These are phyloP conservation scores for Globomyces pollinis-pini DNA, from an alignment of 192 early-diverging fungal genomes.

Conservation along the genomic window DNA sequence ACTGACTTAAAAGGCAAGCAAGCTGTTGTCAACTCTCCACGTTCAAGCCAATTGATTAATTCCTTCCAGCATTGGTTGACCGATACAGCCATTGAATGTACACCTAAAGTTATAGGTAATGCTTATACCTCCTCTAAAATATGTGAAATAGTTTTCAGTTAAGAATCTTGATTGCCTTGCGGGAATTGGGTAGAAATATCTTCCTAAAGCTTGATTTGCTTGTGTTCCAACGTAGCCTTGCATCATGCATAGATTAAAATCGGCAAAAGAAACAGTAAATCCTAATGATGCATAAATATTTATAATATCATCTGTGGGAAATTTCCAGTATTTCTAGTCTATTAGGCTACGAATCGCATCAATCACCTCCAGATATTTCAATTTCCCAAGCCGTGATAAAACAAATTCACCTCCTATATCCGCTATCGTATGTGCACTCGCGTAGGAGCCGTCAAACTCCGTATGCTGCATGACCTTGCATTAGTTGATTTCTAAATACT, in stretches of 20 bases:
- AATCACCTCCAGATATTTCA: conserved; percentile 1
- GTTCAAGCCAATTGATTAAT: conserved; percentile 36
- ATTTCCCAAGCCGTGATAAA: conserved; percentile 36
- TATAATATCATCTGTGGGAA: conserved; percentile 57
- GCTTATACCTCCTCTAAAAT: conserved; percentile 71
- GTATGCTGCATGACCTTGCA: conserved; percentile 28
- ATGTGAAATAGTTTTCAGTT: conserved; percentile 60
- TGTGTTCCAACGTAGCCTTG: conserved; percentile 53
- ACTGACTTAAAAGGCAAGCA: no score
- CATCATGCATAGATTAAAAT: conserved; percentile 47
- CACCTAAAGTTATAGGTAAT: no score
- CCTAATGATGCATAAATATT: conserved; percentile 52
- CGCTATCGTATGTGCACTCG: conserved; percentile 45
- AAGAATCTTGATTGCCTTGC: conserved; percentile 64
- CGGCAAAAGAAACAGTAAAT: conserved; percentile 12
- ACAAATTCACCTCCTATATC: conserved; percentile 63
- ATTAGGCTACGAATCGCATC: not conserved
- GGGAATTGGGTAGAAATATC: conserved; percentile 47
- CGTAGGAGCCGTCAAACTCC: conserved; percentile 40
- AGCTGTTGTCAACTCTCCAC: no score
- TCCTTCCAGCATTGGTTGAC: conserved; percentile 48
- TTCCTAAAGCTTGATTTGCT: conserved; percentile 45
- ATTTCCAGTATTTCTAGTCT: conserved; percentile 37
- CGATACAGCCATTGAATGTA: conserved; percentile 52
- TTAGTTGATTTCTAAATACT: conserved; percentile 2